Base-by-base conservation (phyloP, 129 eudicot genomes). In the Helichrysum umbraculigerum region DNA sequence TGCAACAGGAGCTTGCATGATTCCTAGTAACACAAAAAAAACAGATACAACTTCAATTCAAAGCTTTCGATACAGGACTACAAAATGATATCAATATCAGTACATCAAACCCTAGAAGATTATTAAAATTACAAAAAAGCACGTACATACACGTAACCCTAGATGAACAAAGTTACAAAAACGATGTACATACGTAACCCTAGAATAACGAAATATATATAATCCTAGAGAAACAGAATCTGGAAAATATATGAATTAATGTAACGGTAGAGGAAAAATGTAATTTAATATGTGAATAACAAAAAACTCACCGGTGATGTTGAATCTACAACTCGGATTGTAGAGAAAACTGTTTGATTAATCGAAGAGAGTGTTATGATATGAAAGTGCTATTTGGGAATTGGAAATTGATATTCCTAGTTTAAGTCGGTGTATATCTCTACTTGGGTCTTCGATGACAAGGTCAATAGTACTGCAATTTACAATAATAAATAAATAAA, bases 1-100 rank as follows among this genome's bases (percentile, higher is more conserved):
- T 34, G 84, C 86, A 5, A 79, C 94, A 0, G 86, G 98, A 61
- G 98, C 87, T 79, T 90, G 97, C 96, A 88, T 93, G 74, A 91
- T 96, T 64, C 96, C 88, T 74, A 59, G 42, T 20, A 70, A 61
- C 32, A 63, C 3, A 42, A 54, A 42, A 54, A 42, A 34, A 2
- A 64, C 0, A 3, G 11, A 1, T 25, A 34, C 19, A 41, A 54
- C 19, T 17, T 54, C 21, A 17, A 17, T 1, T 54, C 19, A 54
- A 54, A 54, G 21, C 19, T 54, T 16, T 0, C 8, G 47, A 3
- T 0, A 9, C 47, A 54, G 1, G 17, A 17, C 17, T 4, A 14
- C 21, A 54, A 17, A 52, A 14, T 5, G 7, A 52, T 52, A 52
- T 41, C 41, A 35, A 10, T 10, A 39, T 8, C 17, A 12, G 12